These are phyloP conservation scores for Wickerhamomyces hampshirensis DNA, from an alignment of 805 yeast species.

Conservation along the genomic window DNA sequence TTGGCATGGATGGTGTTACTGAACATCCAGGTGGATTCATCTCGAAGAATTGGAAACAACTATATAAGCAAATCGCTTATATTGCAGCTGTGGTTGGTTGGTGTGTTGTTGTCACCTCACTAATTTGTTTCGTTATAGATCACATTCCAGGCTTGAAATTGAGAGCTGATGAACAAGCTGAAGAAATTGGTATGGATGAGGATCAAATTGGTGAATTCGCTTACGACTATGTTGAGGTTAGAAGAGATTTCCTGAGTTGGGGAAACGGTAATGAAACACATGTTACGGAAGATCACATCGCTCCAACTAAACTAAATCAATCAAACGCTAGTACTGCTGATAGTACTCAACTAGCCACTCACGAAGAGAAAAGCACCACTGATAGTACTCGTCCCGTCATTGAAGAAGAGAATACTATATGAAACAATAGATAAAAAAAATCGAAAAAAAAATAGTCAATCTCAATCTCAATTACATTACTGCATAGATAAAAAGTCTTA, in stretches of 20 bases:
- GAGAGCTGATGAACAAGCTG: constrained; percentile 80
- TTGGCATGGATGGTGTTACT: constrained; percentile 82
- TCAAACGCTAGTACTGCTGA: neutral
- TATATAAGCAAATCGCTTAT: constrained; percentile 86
- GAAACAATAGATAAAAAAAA: neutral
- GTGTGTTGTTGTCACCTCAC: constrained; percentile 67
- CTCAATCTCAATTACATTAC: no score
- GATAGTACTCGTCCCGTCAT: no score
- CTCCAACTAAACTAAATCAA: neutral
- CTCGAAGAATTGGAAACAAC: constrained; percentile 83
- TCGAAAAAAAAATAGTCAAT: no score
- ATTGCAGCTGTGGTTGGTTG: constrained; percentile 72
- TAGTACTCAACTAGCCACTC: neutral
- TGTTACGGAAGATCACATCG: neutral
- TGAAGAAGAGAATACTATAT: no score
- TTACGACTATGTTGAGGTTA: constrained; percentile 95
- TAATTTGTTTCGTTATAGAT: constrained; percentile 70
- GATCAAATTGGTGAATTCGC: constrained; percentile 98
- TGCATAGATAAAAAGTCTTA: no score
- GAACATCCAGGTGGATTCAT: constrained; percentile 91
- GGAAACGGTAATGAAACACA: constrained; percentile 21
- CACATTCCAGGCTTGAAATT: constrained; percentile 77
- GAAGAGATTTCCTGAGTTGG: constrained; percentile 75
- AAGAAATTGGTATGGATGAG: constrained; percentile 88
- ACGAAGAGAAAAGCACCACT: neutral